phyloP scores from a whole-genome alignment of 2,329 filamentous ascomycete genomes.

The Phyllosticta citriasiana region DNA sequence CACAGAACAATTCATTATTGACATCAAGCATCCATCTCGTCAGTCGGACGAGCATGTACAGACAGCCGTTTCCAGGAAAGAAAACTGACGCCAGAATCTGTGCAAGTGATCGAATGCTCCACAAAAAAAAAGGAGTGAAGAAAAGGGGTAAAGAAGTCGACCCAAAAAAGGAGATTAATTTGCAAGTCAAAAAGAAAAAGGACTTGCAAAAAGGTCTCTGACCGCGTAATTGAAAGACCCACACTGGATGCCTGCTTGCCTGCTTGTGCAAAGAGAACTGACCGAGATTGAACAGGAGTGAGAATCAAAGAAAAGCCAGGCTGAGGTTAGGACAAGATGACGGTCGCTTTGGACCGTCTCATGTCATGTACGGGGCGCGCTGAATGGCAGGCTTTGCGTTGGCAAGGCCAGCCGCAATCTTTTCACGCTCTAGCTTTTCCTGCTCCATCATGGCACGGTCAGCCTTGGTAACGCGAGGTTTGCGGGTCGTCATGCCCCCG shows the following conservation, averaged over 20 bases:
- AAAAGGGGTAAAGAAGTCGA: neutral
- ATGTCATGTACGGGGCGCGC: neutral
- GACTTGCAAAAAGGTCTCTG: too few relatives aligned
- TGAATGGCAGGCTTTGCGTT: constrained; percentile 6
- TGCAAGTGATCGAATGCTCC: neutral
- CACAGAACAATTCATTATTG: neutral
- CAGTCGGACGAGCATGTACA: neutral
- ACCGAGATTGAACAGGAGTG: neutral
- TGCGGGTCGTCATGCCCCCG: constrained; percentile 63
- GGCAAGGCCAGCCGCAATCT: constrained; percentile 24
- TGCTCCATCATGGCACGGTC: constrained; percentile 72
- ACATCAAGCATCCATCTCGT: neutral
- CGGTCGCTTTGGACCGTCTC: neutral
- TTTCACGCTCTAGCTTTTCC: constrained; percentile 69
- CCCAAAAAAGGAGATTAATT: neutral
- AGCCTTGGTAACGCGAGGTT: constrained; percentile 78
- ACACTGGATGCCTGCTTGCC: too few relatives aligned
- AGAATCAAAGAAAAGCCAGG: neutral
- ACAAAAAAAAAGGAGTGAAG: neutral
- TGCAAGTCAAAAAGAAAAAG: neutral
- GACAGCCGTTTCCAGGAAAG: neutral
- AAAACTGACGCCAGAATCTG: neutral
- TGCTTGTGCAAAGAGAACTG: too few relatives aligned
- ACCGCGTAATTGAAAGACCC: too few relatives aligned
- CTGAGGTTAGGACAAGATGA: neutral